Evolutionary conservation across 1,284 basidiomycete species (phyloP).

Genomic region (Ceratobasidium theobromae): DNA sequence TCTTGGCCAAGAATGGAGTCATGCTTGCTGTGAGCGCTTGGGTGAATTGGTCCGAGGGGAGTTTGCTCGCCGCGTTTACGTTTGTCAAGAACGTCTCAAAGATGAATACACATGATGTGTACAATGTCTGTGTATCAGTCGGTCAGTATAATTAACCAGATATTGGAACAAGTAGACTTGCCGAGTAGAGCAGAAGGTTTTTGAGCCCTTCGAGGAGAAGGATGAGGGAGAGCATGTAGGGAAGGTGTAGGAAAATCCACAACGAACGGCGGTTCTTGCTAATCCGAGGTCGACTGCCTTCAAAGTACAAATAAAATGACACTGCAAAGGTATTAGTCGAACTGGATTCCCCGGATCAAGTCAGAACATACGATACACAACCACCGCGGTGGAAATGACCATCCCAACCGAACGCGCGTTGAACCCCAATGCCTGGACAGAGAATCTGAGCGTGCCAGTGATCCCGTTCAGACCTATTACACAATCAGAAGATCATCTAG

Average conservation of each 20-base stretch:
- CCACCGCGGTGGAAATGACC: neutral
- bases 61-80: neutral
- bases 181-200: constrained; percentile 15
- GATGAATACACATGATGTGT: neutral
- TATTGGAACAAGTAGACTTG: neutral
- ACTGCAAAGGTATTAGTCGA: neutral
- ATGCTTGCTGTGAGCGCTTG: neutral
- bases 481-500: neutral
- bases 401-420: neutral
- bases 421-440: constrained; percentile 27
- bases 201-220: constrained; percentile 16
- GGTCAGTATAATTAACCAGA: neutral
- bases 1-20: constrained; percentile 19
- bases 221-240: constrained; percentile 22
- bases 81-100: neutral
- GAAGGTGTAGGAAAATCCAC: constrained; percentile 16
- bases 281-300: constrained; percentile 18
- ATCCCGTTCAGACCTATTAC: constrained; percentile 27
- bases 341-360: neutral
- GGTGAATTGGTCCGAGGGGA: neutral
- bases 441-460: constrained; percentile 22
- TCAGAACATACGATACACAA: constrained; percentile 6
- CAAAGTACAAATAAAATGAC: constrained; percentile 20
- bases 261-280: constrained; percentile 27
- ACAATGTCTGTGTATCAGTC: neutral